Percentiles rank a stretch among this genome's conserved stretches.
These are phyloP conservation scores for Sordariomycetes sp. DNA, from an alignment of 2,329 filamentous ascomycete genomes.

Conservation along the genomic window DNA sequence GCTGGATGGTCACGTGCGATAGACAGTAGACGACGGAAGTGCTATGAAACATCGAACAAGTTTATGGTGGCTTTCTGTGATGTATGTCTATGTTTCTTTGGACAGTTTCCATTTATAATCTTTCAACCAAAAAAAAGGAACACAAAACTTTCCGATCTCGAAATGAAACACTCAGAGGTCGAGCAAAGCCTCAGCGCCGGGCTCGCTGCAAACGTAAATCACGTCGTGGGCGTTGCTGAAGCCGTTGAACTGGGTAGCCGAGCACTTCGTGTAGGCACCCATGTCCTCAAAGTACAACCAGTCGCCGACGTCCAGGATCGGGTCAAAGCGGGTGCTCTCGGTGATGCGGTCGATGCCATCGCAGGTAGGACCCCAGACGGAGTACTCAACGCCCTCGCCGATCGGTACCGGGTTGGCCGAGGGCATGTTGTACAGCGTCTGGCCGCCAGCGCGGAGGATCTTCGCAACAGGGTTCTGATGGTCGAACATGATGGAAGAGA, in stretches of 20 bases:
- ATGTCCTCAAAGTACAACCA: conserved; percentile 99
- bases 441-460: conserved; percentile 57
- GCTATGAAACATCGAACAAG: no score
- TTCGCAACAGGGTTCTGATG: conserved; percentile 86
- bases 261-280: conserved; percentile 98
- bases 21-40: no score
- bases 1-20: no score
- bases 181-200: conserved; percentile 70
- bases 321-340: conserved; percentile 66
- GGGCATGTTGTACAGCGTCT: conserved; percentile 48
- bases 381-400: conserved; percentile 65
- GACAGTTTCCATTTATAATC: no score
- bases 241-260: conserved; percentile 94
- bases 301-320: conserved; percentile 81
- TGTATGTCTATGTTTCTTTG: no score
- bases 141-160: no score
- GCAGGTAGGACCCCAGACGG: conserved; percentile 96
- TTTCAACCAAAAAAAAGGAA: no score
- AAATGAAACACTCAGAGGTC: no score
- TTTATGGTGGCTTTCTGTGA: no score
- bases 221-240: conserved; percentile 89
- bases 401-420: conserved; percentile 35
- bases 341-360: conserved; percentile 96
- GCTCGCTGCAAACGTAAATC: conserved; percentile 91
- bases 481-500: conserved; percentile 98